Conservation (phyloP, 2,329 filamentous ascomycete genomes). For the Colletotrichum simmondsii region DNA sequence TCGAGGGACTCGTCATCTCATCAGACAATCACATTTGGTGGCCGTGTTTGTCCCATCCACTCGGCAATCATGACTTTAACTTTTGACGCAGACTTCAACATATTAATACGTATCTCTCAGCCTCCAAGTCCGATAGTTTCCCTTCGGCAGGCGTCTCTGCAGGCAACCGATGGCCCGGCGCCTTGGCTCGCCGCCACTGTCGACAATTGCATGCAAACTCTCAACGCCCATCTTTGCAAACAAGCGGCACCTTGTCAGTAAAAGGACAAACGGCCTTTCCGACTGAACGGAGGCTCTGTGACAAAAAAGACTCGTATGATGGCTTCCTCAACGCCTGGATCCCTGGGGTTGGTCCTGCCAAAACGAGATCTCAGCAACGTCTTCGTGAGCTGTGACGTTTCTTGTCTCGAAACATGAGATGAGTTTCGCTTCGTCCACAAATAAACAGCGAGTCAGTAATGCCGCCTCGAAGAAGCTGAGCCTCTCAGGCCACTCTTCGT, state of each 20-base stretch:
- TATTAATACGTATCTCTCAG: neutral
- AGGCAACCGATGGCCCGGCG: neutral
- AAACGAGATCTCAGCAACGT: neutral
- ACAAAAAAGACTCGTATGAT: neutral
- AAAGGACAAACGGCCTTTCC: neutral
- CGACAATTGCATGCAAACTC: neutral
- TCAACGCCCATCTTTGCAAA: neutral
- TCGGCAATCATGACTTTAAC: neutral
- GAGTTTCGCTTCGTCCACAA: slow-evolving; percentile 29
- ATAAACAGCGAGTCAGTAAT: slow-evolving; percentile 26
- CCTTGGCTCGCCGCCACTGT: neutral
- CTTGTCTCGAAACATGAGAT: slow-evolving; percentile 28
- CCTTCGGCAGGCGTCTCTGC: neutral
- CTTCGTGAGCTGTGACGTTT: slow-evolving; percentile 21
- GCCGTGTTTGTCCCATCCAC: slow-evolving; percentile 24
- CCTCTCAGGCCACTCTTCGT: neutral
- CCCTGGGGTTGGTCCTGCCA: neutral
- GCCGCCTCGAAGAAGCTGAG: neutral
- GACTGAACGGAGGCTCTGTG: neutral
- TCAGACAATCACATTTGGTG: slow-evolving; percentile 23
- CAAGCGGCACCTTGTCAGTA: neutral
- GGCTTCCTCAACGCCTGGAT: neutral
- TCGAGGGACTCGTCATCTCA: slow-evolving; percentile 1
- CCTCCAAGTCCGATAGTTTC: neutral
- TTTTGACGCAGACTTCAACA: slow-evolving; percentile 1